Conservation (phyloP, 331 rosid genomes). For the Acacia concinna region DNA sequence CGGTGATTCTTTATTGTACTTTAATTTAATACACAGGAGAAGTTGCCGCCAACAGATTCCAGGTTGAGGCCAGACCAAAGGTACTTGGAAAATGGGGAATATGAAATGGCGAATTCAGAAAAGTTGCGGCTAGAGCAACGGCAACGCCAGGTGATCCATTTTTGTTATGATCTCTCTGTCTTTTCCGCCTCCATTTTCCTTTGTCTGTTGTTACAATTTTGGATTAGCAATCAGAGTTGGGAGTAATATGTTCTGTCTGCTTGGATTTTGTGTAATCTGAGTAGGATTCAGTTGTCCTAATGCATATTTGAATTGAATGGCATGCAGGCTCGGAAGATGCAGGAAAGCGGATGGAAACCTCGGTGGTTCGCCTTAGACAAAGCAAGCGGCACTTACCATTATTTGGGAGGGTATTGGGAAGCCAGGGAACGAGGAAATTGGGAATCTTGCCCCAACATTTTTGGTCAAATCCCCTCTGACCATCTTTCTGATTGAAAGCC, state of each 20-base stretch:
- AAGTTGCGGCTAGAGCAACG: slow-evolving; percentile 89
- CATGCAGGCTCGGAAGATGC: slow-evolving; percentile 89
- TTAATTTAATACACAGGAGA: slow-evolving; percentile 49
- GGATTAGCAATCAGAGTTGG: background rate
- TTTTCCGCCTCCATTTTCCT: background rate
- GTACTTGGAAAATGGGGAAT: slow-evolving; percentile 92
- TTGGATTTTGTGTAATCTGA: background rate
- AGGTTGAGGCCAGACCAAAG: slow-evolving; percentile 97
- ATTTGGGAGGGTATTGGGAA: slow-evolving; percentile 90
- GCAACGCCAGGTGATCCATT: slow-evolving; percentile 80
- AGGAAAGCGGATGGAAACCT: slow-evolving; percentile 95
- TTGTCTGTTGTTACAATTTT: slow-evolving; percentile 8
- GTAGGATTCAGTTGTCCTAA: background rate
- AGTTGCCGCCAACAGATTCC: slow-evolving; percentile 96
- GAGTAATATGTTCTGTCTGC: background rate
- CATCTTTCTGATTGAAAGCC: slow-evolving; percentile 56
- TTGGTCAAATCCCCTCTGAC: slow-evolving; percentile 75
- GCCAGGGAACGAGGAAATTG: slow-evolving; percentile 70
- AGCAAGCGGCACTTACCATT: slow-evolving; percentile 63
- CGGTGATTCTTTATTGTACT: slow-evolving; percentile 1
- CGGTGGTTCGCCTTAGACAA: slow-evolving; percentile 79
- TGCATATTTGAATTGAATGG: slow-evolving; percentile 28
- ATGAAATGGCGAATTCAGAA: slow-evolving; percentile 86
- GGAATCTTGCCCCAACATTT: slow-evolving; percentile 86
- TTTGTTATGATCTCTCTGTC: background rate